Conservation (phyloP, 306 rosid genomes). For the Ceratonia siliqua region DNA sequence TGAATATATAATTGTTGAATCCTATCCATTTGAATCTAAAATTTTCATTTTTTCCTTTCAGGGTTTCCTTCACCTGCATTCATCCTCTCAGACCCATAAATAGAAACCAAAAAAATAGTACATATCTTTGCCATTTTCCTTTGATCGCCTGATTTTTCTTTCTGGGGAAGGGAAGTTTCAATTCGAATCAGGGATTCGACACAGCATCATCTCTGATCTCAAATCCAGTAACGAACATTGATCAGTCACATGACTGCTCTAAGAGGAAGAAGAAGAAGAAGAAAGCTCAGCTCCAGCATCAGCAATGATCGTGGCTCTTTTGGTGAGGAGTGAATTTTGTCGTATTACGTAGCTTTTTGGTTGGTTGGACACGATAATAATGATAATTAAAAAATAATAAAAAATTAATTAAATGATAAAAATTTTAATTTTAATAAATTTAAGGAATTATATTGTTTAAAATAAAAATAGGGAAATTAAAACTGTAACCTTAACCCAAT, state of each 20-base stretch:
- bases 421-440: too few species aligned
- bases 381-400: too few species aligned
- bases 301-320: too few species aligned
- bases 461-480: too few species aligned
- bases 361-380: too few species aligned
- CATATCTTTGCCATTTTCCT: background rate
- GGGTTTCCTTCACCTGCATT: background rate
- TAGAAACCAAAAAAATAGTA: background rate
- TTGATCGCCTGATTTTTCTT: background rate
- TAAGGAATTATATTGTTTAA: too few species aligned
- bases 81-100: background rate
- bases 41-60: background rate
- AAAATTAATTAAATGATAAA: too few species aligned
- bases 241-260: conserved; percentile 43
- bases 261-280: conserved; percentile 65
- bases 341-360: too few species aligned
- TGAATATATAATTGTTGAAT: conserved; percentile 25
- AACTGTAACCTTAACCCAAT: too few species aligned
- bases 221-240: conserved; percentile 52
- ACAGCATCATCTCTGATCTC: conserved; percentile 65
- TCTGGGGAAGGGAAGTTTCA: background rate
- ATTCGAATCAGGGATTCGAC: background rate
- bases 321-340: too few species aligned
- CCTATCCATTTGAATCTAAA: conserved; percentile 20
- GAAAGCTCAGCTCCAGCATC: conserved; percentile 45